Base-by-base conservation (phyloP, 1,139 yeast species). In the Groenewaldozyma sp. region DNA sequence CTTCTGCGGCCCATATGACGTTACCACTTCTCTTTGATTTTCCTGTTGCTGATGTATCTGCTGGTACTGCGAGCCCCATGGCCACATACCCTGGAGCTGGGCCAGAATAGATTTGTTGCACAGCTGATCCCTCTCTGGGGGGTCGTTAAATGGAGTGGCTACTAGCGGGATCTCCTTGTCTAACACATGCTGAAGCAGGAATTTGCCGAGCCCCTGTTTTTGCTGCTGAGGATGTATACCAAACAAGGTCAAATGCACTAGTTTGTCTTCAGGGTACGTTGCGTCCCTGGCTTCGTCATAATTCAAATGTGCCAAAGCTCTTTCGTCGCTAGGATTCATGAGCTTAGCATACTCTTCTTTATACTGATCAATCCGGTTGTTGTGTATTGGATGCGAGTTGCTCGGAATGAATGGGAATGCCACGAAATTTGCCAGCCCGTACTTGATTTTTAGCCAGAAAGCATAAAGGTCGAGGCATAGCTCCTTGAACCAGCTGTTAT, bases 1-100 rank as follows among this genome's bases (percentile, higher is more conserved):
- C 33, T 48, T 48, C 19, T 37, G 41, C 14, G 49, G 50, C 1
- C 51, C 51, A 13, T 20, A 20, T 1, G 47, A 41, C 11, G 19
- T 14, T 16, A 29, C 19, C 11, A 22, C 11, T 7, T 22, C 26
- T 7, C 26, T 7, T 7, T 22, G 10, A 22, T 11, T 22, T 7
- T 22, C 7, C 7, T 22, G 11, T n/a, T n/a, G n/a, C n/a, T n/a
- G n/a, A n/a, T n/a, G n/a, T n/a, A n/a, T n/a, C n/a, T n/a, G n/a
- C 26, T 11, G 7, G 26, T 22, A 22, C 7, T 22, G 7, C 7
- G 7, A 7, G 10, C 10, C 10, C 26, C 26, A 22, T 11, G 10
- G 11, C 26, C 26, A 22, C 11, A 11, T 7, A 11, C 26, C 7
- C 26, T 7, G 26, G 10, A 22, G 26, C 10, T 6, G 4, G 7